A percentile compares a stretch with the other conserved stretches of the same genome.
Evolutionary conservation across 805 yeast genomes (phyloP).

Genomic region (Cyberlindnera amylophila): DNA sequence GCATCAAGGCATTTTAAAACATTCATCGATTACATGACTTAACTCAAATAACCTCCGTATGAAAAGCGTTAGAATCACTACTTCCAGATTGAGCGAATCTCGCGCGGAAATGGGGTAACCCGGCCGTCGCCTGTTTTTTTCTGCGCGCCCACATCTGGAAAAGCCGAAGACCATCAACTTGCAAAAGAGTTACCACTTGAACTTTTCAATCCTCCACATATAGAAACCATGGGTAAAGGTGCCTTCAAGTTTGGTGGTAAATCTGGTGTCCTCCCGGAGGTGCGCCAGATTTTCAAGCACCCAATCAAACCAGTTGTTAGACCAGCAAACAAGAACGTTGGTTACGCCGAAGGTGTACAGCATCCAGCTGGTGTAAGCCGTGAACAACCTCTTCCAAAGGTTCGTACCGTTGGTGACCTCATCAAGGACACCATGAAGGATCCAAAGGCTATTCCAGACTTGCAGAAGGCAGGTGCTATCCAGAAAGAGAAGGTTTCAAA

Average conservation of each 20-base stretch:
- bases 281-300: constrained; percentile 70
- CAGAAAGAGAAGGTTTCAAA: constrained; percentile 30
- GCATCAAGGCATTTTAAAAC: constrained; percentile 33
- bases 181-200: background rate
- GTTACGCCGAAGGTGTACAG: constrained; percentile 68
- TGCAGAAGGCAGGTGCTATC: constrained; percentile 22
- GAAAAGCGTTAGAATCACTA: constrained; percentile 40
- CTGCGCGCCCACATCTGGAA: background rate
- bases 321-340: constrained; percentile 48
- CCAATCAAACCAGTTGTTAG: constrained; percentile 41
- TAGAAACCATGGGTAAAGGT: constrained; percentile 41
- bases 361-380: constrained; percentile 64
- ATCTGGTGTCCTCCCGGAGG: constrained; percentile 79
- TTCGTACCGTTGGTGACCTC: constrained; percentile 56
- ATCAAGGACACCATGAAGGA: constrained; percentile 49
- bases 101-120: constrained; percentile 8
- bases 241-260: constrained; percentile 48
- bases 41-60: constrained; percentile 36
- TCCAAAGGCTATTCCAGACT: constrained; percentile 34
- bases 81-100: background rate
- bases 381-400: constrained; percentile 47
- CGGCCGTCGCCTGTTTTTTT: constrained; percentile 1
- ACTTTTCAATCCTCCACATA: background rate
- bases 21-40: constrained; percentile 3
- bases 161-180: background rate